These are phyloP conservation scores for Pleurotus pulmonarius DNA, from an alignment of 768 basidiomycete species.

Conservation along the genomic window DNA sequence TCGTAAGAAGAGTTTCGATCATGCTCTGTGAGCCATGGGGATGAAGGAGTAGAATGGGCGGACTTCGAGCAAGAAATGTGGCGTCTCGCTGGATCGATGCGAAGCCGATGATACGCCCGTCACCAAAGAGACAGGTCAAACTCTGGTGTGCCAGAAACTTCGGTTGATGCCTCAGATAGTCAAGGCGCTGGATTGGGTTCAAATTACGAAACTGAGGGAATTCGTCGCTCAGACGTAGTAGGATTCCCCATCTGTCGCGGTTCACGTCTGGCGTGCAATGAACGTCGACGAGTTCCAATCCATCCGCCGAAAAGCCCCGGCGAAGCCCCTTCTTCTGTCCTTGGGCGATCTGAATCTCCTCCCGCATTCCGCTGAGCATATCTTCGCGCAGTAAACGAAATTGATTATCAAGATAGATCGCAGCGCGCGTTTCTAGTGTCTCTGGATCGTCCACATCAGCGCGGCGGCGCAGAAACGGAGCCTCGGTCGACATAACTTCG, in stretches of 20 bases:
- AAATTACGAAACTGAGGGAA: constrained; percentile 29
- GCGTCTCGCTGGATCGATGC: constrained; percentile 53
- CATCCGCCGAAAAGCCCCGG: constrained; percentile 34
- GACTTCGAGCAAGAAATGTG: constrained; percentile 39
- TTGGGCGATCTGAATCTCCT: constrained; percentile 44
- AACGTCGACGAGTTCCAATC: constrained; percentile 32
- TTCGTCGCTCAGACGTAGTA: constrained; percentile 31
- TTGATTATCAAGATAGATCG: constrained; percentile 60
- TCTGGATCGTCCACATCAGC: constrained; percentile 39
- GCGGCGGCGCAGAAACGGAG: constrained; percentile 46
- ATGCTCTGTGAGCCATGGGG: constrained; percentile 40
- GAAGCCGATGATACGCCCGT: constrained; percentile 46
- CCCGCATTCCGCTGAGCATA: constrained; percentile 53
- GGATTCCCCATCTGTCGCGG: constrained; percentile 35
- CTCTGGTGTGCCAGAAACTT: constrained; percentile 52
- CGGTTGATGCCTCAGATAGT: constrained; percentile 31
- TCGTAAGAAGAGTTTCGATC: constrained; percentile 30
- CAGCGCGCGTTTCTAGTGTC: constrained; percentile 29
- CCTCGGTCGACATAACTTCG: constrained; percentile 43
- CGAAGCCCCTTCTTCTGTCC: constrained; percentile 34
- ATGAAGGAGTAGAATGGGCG: constrained; percentile 51
- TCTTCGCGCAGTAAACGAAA: constrained; percentile 65
- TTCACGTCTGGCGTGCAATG: constrained; percentile 25
- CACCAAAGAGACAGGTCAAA: constrained; percentile 46
- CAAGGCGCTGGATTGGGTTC: constrained; percentile 28